Conservation (phyloP, 805 yeast species). For the Kazachstania taianensis region DNA sequence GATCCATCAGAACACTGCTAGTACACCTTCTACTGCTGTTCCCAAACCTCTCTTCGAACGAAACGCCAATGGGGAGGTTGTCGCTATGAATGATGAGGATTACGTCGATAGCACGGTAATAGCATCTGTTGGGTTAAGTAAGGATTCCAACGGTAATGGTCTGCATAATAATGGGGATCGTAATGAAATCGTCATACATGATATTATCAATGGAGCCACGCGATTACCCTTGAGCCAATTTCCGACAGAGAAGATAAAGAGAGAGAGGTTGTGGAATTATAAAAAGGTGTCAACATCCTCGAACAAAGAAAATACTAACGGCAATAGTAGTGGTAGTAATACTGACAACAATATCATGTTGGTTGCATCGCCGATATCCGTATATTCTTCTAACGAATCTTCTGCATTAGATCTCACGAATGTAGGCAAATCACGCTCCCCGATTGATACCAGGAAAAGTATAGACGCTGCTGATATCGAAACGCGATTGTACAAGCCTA, state of each 20-base stretch:
- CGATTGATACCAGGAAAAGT: neutral
- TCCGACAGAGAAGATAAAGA: constrained; percentile 52
- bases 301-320: no score
- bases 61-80: constrained; percentile 15
- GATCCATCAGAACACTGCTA: neutral
- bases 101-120: no score
- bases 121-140: neutral
- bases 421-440: constrained; percentile 1
- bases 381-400: neutral
- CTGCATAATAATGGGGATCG: neutral
- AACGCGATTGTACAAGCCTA: constrained; percentile 13
- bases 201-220: constrained; percentile 49
- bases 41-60: no score
- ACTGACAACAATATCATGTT: neutral
- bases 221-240: constrained; percentile 65
- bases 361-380: neutral
- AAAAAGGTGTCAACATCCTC: constrained; percentile 19
- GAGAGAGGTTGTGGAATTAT: constrained; percentile 44
- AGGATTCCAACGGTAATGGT: no score
- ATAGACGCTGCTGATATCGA: constrained; percentile 5
- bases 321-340: neutral
- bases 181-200: neutral
- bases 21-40: no score
- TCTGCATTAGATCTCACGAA: neutral
- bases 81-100: constrained; percentile 32